These are phyloP conservation scores for Pichia sp. DNA, from an alignment of 1,139 yeast genomes.

Conservation along the genomic window DNA sequence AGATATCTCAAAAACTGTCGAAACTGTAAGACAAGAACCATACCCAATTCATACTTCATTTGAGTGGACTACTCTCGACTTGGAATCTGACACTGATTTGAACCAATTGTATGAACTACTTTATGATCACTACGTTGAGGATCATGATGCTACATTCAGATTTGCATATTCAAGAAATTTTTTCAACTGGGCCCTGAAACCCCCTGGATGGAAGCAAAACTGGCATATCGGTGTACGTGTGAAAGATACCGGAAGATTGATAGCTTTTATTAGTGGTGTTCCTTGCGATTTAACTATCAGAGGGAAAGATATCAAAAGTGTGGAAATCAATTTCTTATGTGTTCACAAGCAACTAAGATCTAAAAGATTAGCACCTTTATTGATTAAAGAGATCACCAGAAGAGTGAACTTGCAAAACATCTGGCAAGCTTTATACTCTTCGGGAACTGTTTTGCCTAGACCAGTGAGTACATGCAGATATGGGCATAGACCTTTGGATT, in stretches of 20 bases:
- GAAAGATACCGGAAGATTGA: constrained; percentile 65
- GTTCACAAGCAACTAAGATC: constrained; percentile 90
- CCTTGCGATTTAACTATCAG: constrained; percentile 72
- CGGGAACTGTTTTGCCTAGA: constrained; percentile 85
- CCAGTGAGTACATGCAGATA: constrained; percentile 91
- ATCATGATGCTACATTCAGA: constrained; percentile 85
- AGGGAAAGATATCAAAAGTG: constrained; percentile 54
- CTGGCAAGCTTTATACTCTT: constrained; percentile 97
- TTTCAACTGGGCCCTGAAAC: constrained; percentile 87
- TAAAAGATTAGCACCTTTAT: constrained; percentile 90
- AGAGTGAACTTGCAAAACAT: constrained; percentile 78
- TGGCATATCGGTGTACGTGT: constrained; percentile 96
- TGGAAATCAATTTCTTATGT: constrained; percentile 90
- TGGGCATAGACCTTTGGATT: constrained; percentile 89
- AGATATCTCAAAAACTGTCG: constrained; percentile 61
- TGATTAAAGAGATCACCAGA: constrained; percentile 91
- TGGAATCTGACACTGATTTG: constrained; percentile 53
- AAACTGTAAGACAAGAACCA: constrained; percentile 67
- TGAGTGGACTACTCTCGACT: constrained; percentile 83
- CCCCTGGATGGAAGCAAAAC: constrained; percentile 87
- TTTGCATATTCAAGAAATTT: constrained; percentile 83
- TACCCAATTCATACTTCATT: constrained; percentile 70
- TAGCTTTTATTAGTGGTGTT: constrained; percentile 89
- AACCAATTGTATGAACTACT: constrained; percentile 74
- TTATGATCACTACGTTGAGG: constrained; percentile 92